These are phyloP conservation scores for Quercus gilva DNA, from an alignment of 306 rosid species.

Conservation along the genomic window DNA sequence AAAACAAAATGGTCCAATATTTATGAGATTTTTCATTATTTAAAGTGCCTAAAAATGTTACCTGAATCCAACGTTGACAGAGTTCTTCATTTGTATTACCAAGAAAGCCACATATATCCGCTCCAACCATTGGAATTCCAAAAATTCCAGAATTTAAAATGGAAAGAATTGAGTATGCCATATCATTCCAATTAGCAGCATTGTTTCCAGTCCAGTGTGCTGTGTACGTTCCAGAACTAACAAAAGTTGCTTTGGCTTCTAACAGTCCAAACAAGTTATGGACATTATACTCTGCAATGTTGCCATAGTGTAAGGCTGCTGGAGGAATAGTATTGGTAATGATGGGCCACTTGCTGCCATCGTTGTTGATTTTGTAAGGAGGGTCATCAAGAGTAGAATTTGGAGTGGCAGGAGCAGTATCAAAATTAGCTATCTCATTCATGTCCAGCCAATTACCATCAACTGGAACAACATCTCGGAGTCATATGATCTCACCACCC, in stretches of 20 bases:
- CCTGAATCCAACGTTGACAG: conserved; percentile 90
- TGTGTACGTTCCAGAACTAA: conserved; percentile 78
- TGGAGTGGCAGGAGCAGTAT: conserved; percentile 46
- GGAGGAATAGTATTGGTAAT: conserved; percentile 55
- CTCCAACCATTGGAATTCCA: conserved; percentile 94
- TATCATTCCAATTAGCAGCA: conserved; percentile 76
- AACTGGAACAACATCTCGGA: conserved; percentile 50
- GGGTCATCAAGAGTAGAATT: conserved; percentile 66
- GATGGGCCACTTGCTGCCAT: conserved; percentile 37
- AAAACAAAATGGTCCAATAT: background rate
- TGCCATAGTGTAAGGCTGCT: conserved; percentile 57
- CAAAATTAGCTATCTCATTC: conserved; percentile 79
- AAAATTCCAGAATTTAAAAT: conserved; percentile 71
- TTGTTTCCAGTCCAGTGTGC: conserved; percentile 98
- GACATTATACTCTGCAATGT: conserved; percentile 64
- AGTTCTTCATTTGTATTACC: conserved; percentile 76
- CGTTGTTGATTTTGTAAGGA: conserved; percentile 65
- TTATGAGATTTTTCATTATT: background rate
- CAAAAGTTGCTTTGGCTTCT: conserved; percentile 69
- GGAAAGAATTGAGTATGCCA: conserved; percentile 67
- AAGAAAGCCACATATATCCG: conserved; percentile 86
- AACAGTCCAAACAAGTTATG: conserved; percentile 76
- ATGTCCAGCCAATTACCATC: conserved; percentile 91
- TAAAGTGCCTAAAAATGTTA: conserved; percentile 3
- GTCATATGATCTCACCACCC: conserved; percentile 64